Percentiles rank a stretch among this genome's conserved stretches.
phyloP scores from a whole-genome alignment of 179 eudicot genomes.

The Spinacia oleracea region DNA sequence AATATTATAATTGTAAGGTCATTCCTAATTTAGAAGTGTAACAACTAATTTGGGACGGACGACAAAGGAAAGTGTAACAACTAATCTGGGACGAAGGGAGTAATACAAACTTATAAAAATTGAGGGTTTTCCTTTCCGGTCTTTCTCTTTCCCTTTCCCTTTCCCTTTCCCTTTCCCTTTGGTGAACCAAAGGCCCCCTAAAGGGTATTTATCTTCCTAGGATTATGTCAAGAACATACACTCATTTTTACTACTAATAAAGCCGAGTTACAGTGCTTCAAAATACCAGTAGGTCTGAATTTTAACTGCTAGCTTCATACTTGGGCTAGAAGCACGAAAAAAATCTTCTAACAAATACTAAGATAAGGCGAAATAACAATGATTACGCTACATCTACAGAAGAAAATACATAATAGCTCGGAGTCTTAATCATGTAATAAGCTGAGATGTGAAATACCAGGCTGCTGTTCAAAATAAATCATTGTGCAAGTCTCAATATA shows the following conservation, averaged over 20 bases:
- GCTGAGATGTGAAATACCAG: not conserved
- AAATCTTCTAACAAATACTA: not conserved
- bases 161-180: too few relatives aligned
- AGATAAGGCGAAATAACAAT: not conserved
- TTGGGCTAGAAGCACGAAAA: not conserved
- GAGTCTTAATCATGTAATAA: conserved; percentile 1
- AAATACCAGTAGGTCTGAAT: too few relatives aligned
- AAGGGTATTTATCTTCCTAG: too few relatives aligned
- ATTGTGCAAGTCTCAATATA: not conserved
- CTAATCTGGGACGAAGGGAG: too few relatives aligned
- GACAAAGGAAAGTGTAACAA: too few relatives aligned
- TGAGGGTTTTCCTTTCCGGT: too few relatives aligned
- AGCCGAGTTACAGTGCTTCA: conserved; percentile 8
- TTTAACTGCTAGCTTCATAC: conserved; percentile 8
- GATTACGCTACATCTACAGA: not conserved
- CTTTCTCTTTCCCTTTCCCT: too few relatives aligned
- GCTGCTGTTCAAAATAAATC: conserved; percentile 1
- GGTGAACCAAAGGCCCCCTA: too few relatives aligned
- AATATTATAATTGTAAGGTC: too few relatives aligned
- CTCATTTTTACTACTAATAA: not conserved
- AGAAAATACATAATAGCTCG: not conserved
- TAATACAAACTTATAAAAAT: too few relatives aligned
- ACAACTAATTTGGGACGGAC: too few relatives aligned
- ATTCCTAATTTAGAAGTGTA: too few relatives aligned
- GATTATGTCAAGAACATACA: not conserved